phyloP scores from a whole-genome alignment of 208 protist species.

The Angomonas ambiguus region DNA sequence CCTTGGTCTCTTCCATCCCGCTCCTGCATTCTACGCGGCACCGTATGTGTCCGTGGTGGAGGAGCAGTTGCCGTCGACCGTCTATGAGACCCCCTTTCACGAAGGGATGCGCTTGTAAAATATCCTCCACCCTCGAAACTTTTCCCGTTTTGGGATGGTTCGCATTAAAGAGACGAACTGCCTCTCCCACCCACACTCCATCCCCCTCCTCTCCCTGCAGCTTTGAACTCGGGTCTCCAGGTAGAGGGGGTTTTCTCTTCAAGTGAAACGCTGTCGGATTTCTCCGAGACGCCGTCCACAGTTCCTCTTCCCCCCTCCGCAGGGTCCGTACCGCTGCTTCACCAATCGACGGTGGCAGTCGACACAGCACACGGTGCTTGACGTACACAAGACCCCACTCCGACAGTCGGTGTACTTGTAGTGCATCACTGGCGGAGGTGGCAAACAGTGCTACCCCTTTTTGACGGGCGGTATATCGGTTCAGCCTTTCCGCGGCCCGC shows the following conservation, averaged over 20 bases:
- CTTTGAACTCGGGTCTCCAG: no score
- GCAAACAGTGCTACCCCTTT: conserved; percentile 59
- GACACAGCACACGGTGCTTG: conserved; percentile 63
- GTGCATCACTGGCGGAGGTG: conserved; percentile 26
- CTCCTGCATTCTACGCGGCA: not conserved
- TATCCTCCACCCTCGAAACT: not conserved
- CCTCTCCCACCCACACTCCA: no score
- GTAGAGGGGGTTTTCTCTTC: no score
- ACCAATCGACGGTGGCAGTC: conserved; percentile 40
- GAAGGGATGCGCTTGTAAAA: conserved; percentile 20
- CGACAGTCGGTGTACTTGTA: conserved; percentile 58
- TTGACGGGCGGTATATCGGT: conserved; percentile 38
- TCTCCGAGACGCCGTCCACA: no score
- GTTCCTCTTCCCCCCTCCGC: not conserved
- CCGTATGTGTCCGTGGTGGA: not conserved
- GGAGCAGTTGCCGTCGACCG: conserved; percentile 10
- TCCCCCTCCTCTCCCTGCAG: no score
- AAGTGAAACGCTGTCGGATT: no score
- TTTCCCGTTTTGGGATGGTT: not conserved
- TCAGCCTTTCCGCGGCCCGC: conserved; percentile 25
- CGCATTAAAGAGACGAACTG: no score
- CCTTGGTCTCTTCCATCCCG: not conserved
- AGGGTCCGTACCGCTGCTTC: not conserved
- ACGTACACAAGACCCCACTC: conserved; percentile 52
- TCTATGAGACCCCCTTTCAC: conserved; percentile 32